Conservation (phyloP, 306 rosid species). For the Lathyrus oleraceus region DNA sequence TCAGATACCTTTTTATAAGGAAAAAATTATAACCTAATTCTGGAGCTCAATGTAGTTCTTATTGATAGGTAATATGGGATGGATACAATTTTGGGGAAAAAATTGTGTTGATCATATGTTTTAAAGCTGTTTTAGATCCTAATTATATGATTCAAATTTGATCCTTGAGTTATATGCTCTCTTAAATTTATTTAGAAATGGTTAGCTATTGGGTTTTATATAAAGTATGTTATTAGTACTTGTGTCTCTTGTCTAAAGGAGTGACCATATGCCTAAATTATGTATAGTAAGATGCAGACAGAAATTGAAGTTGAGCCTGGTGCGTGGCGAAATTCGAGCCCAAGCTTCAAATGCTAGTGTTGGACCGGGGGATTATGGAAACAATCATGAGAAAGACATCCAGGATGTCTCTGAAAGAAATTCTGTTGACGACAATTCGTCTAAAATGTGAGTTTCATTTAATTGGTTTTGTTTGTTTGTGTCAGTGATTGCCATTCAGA, state of each 20-base stretch:
- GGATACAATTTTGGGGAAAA: background rate
- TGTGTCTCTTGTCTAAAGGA: slow-evolving; percentile 16
- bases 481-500: background rate
- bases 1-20: background rate
- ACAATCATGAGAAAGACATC: slow-evolving; percentile 48
- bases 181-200: background rate
- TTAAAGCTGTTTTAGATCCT: slow-evolving; percentile 12
- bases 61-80: background rate
- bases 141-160: background rate
- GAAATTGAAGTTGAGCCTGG: slow-evolving; percentile 43
- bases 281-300: slow-evolving; percentile 63
- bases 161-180: slow-evolving; percentile 8
- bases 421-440: slow-evolving; percentile 45
- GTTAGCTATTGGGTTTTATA: slow-evolving; percentile 2
- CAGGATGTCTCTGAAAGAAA: slow-evolving; percentile 44
- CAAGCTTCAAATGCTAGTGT: slow-evolving; percentile 75
- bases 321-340: slow-evolving; percentile 44
- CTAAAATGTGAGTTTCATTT: slow-evolving; percentile 62
- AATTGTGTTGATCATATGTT: slow-evolving; percentile 20
- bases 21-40: background rate
- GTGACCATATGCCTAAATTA: slow-evolving; percentile 47
- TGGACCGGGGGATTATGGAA: slow-evolving; percentile 73
- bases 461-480: slow-evolving; percentile 21
- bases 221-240: background rate
- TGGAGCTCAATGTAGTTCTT: slow-evolving; percentile 14